Evolutionary conservation across 2,329 filamentous ascomycete species (phyloP), one percentile per base, ranked within the genome.

Genomic region (Sporothrix dimorphospora): DNA sequence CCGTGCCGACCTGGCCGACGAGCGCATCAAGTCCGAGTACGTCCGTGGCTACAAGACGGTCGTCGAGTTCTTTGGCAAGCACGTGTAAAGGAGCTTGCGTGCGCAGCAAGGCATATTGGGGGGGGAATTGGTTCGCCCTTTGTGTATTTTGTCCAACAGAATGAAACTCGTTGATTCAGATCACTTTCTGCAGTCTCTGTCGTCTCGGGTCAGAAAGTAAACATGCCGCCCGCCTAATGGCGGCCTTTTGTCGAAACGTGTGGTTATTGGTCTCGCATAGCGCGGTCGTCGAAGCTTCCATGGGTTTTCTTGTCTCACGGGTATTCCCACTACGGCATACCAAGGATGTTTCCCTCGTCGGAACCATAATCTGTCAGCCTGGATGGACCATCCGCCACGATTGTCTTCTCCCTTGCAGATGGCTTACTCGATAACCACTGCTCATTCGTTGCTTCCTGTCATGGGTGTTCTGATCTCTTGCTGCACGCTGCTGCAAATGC

Each of bases 11-110:
- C 81, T 92, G 40, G 82, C 84, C 45, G 82, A 90, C 63, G 81
- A 83, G 66, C 85, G 84, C 55, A 86, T 89, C 77, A 87, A 86
- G 79, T 85, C 86, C 75, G 90, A 90, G 81, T 90, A 90, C 74
- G 83, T 84, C 63, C 85, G 90, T 63, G 89, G 88, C 3, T 91
- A 89, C 81, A 84, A 87, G 82, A 86, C 84, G 19, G 82, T 90
- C 24, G 77, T 90, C 53, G 80, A 83, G 63, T 91, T 91, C 80
- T 87, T 90, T 74, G 80, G 81, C 66, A 83, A 89, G 80, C 81
- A 90, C 77, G 78, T 79, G 77, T 72, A 76, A 69, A 78, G 3
- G 12, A 7, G 11, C 51, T 30, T 59, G 30, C 55, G 57, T 12
- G 21, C 5, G 38, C 9, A 4, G 21, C 9, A 55, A 8, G 51